Conservation (phyloP, 108 stramenopile genomes). For the Fragilariopsis cylindrus region DNA sequence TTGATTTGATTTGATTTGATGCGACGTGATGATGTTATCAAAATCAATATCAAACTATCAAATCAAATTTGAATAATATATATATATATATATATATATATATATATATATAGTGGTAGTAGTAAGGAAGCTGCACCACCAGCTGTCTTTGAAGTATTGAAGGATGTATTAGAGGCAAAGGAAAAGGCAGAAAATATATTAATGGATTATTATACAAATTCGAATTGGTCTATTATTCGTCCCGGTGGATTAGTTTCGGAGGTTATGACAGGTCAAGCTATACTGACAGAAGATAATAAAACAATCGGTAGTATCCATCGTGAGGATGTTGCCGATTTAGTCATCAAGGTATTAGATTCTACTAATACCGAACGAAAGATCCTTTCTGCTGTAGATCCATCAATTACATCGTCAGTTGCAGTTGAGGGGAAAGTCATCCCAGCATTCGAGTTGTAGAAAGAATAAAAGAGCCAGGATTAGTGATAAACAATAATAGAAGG, state of each 20-base stretch:
- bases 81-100: neutral
- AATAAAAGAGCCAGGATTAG: neutral
- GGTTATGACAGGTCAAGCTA: constrained; percentile 75
- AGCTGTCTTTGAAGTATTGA: constrained; percentile 76
- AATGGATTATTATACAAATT: constrained; percentile 93
- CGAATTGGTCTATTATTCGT: constrained; percentile 95
- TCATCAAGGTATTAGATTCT: constrained; percentile 64
- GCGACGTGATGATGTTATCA: neutral
- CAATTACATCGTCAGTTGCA: constrained; percentile 49
- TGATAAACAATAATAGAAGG: neutral
- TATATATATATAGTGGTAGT: constrained; percentile 48
- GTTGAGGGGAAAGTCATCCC: constrained; percentile 49
- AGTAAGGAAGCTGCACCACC: constrained; percentile 85
- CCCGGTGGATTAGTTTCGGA: constrained; percentile 88
- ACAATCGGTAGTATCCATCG: constrained; percentile 90
- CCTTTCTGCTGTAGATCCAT: constrained; percentile 75
- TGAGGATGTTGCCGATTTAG: constrained; percentile 88
- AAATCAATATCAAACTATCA: neutral
- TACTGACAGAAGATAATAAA: constrained; percentile 84
- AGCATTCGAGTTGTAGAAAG: constrained; percentile 49
- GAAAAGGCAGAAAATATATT: constrained; percentile 79
- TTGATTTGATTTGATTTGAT: neutral
- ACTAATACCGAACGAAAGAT: constrained; percentile 70
- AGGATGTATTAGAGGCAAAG: constrained; percentile 70
- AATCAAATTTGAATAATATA: neutral